Percentiles rank a stretch among this genome's conserved stretches.
phyloP scores from a whole-genome alignment of 176 grass and related monocot genomes.

The Puya raimondii region DNA sequence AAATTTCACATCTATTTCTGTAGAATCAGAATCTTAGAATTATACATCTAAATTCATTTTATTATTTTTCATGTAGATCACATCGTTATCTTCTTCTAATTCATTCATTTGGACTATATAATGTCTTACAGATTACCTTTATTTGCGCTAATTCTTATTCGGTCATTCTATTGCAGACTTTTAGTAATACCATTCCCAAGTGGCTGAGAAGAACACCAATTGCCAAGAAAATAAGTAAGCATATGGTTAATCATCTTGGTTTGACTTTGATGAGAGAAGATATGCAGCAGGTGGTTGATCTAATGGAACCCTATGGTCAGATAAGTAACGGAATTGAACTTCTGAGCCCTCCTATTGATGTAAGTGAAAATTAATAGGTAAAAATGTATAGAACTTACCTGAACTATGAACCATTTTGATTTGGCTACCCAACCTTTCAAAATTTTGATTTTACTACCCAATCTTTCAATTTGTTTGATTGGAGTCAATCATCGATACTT shows the following conservation, averaged over 20 bases:
- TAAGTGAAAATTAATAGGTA: neutral
- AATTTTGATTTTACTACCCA: too few relatives aligned
- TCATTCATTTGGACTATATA: too few relatives aligned
- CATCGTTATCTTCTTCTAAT: neutral
- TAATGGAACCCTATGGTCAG: conserved; percentile 35
- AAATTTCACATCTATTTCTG: neutral
- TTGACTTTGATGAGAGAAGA: conserved; percentile 29
- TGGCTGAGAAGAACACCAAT: conserved; percentile 22
- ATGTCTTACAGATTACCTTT: too few relatives aligned
- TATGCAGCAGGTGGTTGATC: conserved; percentile 28
- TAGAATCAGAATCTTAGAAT: neutral
- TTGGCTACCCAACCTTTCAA: too few relatives aligned
- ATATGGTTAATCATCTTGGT: conserved; percentile 23
- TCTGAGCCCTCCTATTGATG: conserved; percentile 23
- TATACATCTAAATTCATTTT: neutral
- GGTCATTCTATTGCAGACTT: conserved; percentile 1
- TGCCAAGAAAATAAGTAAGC: conserved; percentile 18
- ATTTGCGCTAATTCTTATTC: too few relatives aligned
- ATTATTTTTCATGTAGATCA: neutral
- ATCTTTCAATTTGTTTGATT: too few relatives aligned
- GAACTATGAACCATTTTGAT: too few relatives aligned
- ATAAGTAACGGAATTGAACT: conserved; percentile 32
- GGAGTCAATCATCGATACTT: too few relatives aligned
- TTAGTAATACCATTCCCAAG: conserved; percentile 15
- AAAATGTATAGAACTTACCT: neutral